Conservation (phyloP, 805 yeast genomes). For the Pachysolen tannophilus region DNA sequence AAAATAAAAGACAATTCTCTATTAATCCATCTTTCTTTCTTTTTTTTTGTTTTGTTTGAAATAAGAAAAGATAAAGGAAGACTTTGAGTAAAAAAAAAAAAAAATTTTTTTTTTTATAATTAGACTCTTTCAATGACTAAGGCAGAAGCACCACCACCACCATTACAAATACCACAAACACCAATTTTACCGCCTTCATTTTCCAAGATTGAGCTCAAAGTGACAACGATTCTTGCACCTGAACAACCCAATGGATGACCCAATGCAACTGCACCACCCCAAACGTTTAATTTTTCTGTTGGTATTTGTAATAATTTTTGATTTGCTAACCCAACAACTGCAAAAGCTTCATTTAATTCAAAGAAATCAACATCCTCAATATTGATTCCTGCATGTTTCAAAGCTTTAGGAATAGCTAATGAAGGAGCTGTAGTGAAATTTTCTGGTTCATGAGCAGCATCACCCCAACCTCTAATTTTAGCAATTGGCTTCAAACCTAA, state of each 20-base stretch:
- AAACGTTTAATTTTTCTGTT: slow-evolving; percentile 66
- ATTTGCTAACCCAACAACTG: slow-evolving; percentile 93
- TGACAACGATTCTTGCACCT: slow-evolving; percentile 91
- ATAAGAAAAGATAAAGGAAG: no score
- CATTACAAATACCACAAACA: slow-evolving; percentile 95
- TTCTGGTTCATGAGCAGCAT: slow-evolving; percentile 91
- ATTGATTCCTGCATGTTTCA: slow-evolving; percentile 71
- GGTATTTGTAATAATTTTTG: slow-evolving; percentile 60
- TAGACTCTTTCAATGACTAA: slow-evolving; percentile 78
- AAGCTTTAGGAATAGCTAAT: slow-evolving; percentile 91
- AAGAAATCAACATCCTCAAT: slow-evolving; percentile 73
- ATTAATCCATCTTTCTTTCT: no score
- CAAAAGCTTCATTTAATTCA: slow-evolving; percentile 96
- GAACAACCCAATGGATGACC: slow-evolving; percentile 96
- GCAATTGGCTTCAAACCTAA: slow-evolving; percentile 85
- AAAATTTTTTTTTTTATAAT: no score
- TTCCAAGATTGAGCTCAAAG: slow-evolving; percentile 67
- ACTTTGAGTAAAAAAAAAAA: no score
- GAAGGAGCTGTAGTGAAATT: slow-evolving; percentile 97
- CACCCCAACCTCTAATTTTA: slow-evolving; percentile 91
- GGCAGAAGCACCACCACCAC: slow-evolving; percentile 99
- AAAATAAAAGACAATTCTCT: no score
- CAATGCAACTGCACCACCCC: slow-evolving; percentile 94
- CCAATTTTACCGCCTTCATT: slow-evolving; percentile 90
- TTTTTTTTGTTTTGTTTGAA: no score